Conservation (phyloP, 1,139 yeast genomes). For the Torulaspora pretoriensis region DNA sequence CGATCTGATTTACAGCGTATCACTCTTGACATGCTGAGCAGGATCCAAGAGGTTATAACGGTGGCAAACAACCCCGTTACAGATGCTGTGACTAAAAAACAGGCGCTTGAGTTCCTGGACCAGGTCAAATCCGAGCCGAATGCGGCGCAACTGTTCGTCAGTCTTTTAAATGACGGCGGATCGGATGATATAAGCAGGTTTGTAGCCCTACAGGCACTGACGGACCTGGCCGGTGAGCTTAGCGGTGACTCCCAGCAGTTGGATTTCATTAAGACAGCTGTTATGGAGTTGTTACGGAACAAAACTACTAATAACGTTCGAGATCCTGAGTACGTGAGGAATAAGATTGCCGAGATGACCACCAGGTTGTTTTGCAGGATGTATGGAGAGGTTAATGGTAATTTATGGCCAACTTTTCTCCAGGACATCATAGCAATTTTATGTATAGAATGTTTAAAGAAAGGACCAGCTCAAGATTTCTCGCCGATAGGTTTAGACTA, state of each 20-base stretch:
- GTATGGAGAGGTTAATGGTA: constrained; percentile 44
- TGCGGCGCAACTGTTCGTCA: constrained; percentile 76
- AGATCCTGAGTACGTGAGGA: constrained; percentile 65
- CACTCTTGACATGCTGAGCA: constrained; percentile 58
- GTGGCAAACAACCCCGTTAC: constrained; percentile 81
- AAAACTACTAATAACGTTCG: constrained; percentile 36
- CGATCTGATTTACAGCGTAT: background rate
- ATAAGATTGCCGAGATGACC: constrained; percentile 72
- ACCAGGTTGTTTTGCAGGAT: constrained; percentile 65
- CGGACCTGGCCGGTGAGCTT: constrained; percentile 45
- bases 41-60: constrained; percentile 89
- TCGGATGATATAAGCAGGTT: constrained; percentile 59
- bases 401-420: constrained; percentile 63
- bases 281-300: constrained; percentile 42
- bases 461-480: constrained; percentile 27
- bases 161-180: constrained; percentile 47
- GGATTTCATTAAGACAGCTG: constrained; percentile 40
- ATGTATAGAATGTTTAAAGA: constrained; percentile 30
- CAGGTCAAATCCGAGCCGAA: constrained; percentile 70
- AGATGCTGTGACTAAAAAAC: constrained; percentile 64
- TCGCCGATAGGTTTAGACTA: constrained; percentile 59
- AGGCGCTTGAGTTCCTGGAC: constrained; percentile 78
- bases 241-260: constrained; percentile 15
- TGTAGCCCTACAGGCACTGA: constrained; percentile 77
- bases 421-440: constrained; percentile 52